Percentiles rank a stretch among this genome's conserved stretches.
Evolutionary conservation across 2,329 filamentous ascomycete species (phyloP).

Genomic region (Alternaria sp.): DNA sequence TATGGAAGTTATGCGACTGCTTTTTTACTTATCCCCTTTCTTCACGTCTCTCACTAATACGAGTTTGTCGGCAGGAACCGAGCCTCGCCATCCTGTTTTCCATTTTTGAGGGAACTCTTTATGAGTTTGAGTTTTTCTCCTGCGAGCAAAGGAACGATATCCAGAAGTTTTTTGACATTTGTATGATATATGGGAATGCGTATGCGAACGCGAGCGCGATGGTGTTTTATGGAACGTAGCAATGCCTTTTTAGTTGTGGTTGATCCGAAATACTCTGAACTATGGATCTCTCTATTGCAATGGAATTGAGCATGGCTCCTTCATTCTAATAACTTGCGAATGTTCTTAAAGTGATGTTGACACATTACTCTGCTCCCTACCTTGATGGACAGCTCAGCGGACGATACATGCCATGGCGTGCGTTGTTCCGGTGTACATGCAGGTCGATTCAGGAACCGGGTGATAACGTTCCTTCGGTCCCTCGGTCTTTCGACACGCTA

Average conservation of each 20-base stretch:
- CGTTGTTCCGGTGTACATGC: background rate
- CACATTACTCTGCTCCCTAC: too few species aligned
- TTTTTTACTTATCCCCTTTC: background rate
- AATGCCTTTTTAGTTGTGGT: too few species aligned
- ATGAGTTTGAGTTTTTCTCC: background rate
- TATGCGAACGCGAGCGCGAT: background rate
- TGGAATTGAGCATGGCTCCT: background rate
- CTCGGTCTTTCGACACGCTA: too few species aligned
- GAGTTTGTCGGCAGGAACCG: constrained; percentile 3
- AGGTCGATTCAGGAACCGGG: background rate
- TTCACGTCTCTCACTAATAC: constrained; percentile 15
- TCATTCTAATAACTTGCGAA: too few species aligned
- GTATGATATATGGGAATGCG: background rate
- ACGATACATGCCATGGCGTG: background rate
- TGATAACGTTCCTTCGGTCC: background rate
- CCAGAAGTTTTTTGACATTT: background rate
- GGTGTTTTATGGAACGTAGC: background rate
- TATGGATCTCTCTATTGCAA: background rate
- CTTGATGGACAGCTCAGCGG: too few species aligned
- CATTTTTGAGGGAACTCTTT: background rate
- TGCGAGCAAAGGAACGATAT: background rate
- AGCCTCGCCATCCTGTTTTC: background rate
- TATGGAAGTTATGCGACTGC: too few species aligned
- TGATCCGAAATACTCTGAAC: too few species aligned
- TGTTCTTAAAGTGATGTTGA: too few species aligned